Evolutionary conservation across 2,329 filamentous ascomycete species (phyloP), one percentile per base, ranked within the genome.

Genomic region (Microdochium paspali): DNA sequence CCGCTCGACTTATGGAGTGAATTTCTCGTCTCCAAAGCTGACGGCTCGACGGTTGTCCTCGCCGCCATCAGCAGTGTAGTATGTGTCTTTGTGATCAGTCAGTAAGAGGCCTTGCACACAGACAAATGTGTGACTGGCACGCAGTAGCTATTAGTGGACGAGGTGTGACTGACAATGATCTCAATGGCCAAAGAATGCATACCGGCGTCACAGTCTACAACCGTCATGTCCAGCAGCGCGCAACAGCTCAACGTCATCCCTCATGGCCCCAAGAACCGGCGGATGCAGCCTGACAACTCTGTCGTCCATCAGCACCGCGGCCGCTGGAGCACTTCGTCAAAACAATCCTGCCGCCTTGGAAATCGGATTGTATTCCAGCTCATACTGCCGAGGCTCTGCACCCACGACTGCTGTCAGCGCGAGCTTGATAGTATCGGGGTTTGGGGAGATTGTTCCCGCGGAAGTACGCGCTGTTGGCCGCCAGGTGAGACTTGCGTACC

Each of bases 391-490:
- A n/a, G n/a, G n/a, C n/a, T n/a, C n/a, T n/a, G n/a, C n/a, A n/a
- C n/a, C n/a, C n/a, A n/a, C n/a, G n/a, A n/a, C n/a, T 10, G 70
- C 65, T 2, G 69, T 62, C 9, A 64, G 64, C 2, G 84, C 60
- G 0, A 78, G 77, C 3, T 65, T 58, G 3, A 81, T 56, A 49
- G 66, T 69, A 4, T 78, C 66, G 6, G 75, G 66, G 64, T 85
- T 69, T 1, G 81, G 80, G 0, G 80, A 80, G n/a, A 82, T 64
- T 0, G 78, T 70, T n/a, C n/a, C n/a, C n/a, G n/a, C 0, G 80
- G 84, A 1, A 79, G 79, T 0, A 84, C 74, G 58, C 84, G 79
- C 48, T 82, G 77, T 55, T 84, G 80, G 3, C 80, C 79, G 39
- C 82, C 78, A 0, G 75, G 81, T 0, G 79, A 81, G 0, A 83